Evolutionary conservation across 768 basidiomycete species (phyloP), one percentile per base, ranked within the genome.

Genomic region (Phanerochaete carnosa): DNA sequence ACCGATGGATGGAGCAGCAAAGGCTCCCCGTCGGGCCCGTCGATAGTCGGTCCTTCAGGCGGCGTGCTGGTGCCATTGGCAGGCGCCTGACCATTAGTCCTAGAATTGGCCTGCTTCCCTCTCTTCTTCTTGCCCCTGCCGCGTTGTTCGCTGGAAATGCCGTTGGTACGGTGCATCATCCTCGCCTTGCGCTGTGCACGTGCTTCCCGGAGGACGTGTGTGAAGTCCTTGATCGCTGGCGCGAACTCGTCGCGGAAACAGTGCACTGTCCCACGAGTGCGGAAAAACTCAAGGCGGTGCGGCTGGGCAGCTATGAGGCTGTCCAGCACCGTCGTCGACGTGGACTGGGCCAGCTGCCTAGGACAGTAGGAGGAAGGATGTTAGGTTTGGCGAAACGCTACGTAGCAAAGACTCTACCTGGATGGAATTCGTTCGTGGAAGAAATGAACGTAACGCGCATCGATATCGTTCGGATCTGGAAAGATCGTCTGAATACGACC

Each of bases 361-460:
- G 66, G 63, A 19, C 39, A 43, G 16, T 43, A 62, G 9, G 66
- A 55, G 59, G 69, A 67, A 59, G 59, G 63, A 16, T 26, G 59
- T 37, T 60, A 59, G 39, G 30, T 19, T 43, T 69, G 25, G 35
- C 63, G 67, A 55, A 65, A 55, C 43, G 23, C 43, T 49, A 55
- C 22, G 26, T 19, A 61, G 33, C 49, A 25, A 35, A 45, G 63
- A 19, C 39, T 43, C 39, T 62, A 94, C 92, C 93, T 82, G 58
- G 94, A 95, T 23, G 94, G 94, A 64, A 95, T 95, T 76, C 94
- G 95, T 70, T 95, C 93, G 66, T 95, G 94, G 74, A 95, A 95
- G 71, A 95, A 95, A 68, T 94, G 89, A 1, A 95, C 92, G 70
- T 95, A 94, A 77, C 82, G 85, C 13, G 93, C 92, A 66, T 94